phyloP scores from a whole-genome alignment of 192 early-diverging fungal genomes.

The Radiomyces spectabilis region DNA sequence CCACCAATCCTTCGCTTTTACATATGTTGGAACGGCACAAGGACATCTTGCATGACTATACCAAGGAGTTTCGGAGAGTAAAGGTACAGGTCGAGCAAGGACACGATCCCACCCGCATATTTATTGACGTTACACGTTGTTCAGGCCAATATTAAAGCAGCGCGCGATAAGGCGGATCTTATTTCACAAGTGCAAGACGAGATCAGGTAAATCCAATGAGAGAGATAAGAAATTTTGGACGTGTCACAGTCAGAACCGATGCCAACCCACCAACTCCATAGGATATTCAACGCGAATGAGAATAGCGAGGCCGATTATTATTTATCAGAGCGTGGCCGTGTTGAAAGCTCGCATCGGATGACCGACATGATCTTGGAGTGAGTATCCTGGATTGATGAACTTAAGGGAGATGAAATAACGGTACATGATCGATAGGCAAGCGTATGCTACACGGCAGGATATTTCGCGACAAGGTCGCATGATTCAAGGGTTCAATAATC shows the following conservation, averaged over 20 bases:
- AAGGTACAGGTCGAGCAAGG: conserved; percentile 34
- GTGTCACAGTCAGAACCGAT: conserved; percentile 14
- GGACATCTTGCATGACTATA: conserved; percentile 72
- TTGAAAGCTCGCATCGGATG: conserved; percentile 66
- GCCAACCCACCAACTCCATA: conserved; percentile 8
- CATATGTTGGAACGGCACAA: conserved; percentile 70
- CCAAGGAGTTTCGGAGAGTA: conserved; percentile 68
- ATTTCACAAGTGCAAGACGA: conserved; percentile 56
- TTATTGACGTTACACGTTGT: no score
- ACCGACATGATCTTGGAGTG: conserved; percentile 77
- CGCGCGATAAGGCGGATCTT: conserved; percentile 62
- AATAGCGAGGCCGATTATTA: conserved; percentile 51
- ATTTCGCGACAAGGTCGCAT: conserved; percentile 54
- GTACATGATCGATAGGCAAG: conserved; percentile 49
- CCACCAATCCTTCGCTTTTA: conserved; percentile 57
- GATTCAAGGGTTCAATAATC: conserved; percentile 43
- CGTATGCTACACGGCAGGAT: conserved; percentile 59
- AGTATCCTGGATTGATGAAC: conserved; percentile 2
- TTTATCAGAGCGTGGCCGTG: conserved; percentile 58
- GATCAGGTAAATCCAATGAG: no score
- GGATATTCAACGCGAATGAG: conserved; percentile 31
- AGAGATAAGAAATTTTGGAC: conserved; percentile 1
- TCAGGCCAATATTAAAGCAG: conserved; percentile 54
- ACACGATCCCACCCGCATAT: not conserved
- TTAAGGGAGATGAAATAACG: not conserved